These are phyloP conservation scores for Carpinus fangiana DNA, from an alignment of 306 rosid species.

Conservation along the genomic window DNA sequence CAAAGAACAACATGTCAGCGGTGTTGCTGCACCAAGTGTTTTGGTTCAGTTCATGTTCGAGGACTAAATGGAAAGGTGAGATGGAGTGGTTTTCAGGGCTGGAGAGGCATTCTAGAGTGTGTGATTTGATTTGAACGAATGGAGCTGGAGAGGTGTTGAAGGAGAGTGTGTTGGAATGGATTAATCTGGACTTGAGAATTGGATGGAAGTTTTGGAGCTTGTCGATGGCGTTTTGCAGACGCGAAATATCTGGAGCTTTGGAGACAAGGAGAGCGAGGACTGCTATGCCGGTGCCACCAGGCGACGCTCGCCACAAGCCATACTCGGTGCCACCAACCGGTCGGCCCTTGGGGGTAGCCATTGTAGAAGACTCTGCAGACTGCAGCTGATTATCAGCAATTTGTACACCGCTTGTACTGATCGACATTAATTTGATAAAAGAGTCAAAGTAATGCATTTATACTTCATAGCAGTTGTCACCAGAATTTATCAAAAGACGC, in stretches of 20 bases:
- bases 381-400: too few species aligned
- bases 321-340: constrained; percentile 45
- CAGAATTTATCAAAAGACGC: too few species aligned
- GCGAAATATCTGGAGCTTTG: constrained; percentile 16
- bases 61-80: constrained; percentile 46
- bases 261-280: constrained; percentile 41
- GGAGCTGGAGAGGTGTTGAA: constrained; percentile 39
- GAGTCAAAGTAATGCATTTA: too few species aligned
- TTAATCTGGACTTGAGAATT: constrained; percentile 48
- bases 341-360: constrained; percentile 17
- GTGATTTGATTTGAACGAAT: constrained; percentile 27
- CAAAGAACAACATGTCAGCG: constrained; percentile 37
- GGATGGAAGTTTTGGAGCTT: constrained; percentile 55
- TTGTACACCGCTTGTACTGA: too few species aligned
- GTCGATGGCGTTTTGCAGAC: constrained; percentile 43
- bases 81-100: background rate
- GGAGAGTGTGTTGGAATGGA: constrained; percentile 34
- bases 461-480: too few species aligned
- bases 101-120: constrained; percentile 3
- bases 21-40: constrained; percentile 29
- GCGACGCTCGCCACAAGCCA: constrained; percentile 53
- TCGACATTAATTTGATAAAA: too few species aligned
- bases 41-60: constrained; percentile 53
- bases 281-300: constrained; percentile 60
- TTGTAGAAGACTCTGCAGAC: too few species aligned